Evolutionary conservation across 2,329 filamentous ascomycete species (phyloP), one percentile per base, ranked within the genome.

Genomic region (Aureobasidium uvarum): DNA sequence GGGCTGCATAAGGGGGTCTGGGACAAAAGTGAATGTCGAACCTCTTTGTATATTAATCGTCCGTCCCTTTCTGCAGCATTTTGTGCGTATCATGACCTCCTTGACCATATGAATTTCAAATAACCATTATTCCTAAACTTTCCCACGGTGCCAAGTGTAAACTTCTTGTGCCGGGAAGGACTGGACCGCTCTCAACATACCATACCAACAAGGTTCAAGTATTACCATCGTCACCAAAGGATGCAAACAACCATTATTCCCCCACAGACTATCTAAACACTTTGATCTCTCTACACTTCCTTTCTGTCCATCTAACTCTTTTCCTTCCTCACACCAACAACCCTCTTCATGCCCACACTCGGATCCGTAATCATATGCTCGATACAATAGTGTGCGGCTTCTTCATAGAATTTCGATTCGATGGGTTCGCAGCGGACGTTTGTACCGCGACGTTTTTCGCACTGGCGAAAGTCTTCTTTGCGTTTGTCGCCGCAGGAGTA

Each of bases 1-100:
- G 94, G 94, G 90, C 92, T 43, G 66, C 66, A 16, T 63, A 60
- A 16, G 7, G 11, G 11, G 28, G 6, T 8, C 14, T 16, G 14
- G 20, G 52, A 41, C 33, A 38, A 33, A 41, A 25, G 41, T 31
- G 25, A 31, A 20, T 33, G 31, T 51, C 16, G 23, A 31, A 25
- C 28, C n/a, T 46, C 28, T 23, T 54, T 58, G 55, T 46, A 31
- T 58, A 46, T 33, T 58, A 45, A 18, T 18, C 52, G 5, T 18
- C 23, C n/a, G n/a, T 33, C 33, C 23, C 23, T 14, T 25, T 41
- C 5, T 56, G 36, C 20, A 31, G 36, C 36, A 23, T 56, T 38
- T 16, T 13, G 51, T 16, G 51, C 23, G 54, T 56, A 11, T 56
- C 28, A 51, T 33, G 48, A 51, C 48, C 25, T 11, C 10, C 18